Percentiles rank a stretch among this genome's conserved stretches.
phyloP scores from a whole-genome alignment of 345 rosid species.

The Eucalyptus cladocalyx region DNA sequence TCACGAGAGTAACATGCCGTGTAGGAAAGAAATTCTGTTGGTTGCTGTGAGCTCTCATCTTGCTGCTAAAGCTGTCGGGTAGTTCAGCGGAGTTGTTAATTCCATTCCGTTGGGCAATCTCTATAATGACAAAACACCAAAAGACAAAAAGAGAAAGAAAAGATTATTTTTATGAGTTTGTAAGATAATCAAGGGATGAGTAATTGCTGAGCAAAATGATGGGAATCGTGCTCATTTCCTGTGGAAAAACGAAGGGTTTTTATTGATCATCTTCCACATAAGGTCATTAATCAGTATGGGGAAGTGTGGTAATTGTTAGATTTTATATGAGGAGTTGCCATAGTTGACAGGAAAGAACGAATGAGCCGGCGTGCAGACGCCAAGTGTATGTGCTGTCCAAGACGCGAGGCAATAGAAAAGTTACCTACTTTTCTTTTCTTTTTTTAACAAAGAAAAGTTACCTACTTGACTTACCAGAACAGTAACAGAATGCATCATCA shows the following conservation, averaged over 20 bases:
- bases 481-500: background rate
- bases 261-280: background rate
- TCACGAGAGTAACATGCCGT: background rate
- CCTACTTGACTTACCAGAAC: background rate
- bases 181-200: background rate
- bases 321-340: background rate
- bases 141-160: background rate
- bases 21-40: background rate
- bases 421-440: background rate
- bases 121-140: background rate
- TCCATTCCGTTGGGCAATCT: background rate
- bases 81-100: background rate
- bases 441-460: background rate
- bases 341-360: background rate
- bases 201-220: background rate
- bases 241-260: background rate
- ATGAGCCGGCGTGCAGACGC: background rate
- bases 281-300: background rate
- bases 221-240: background rate
- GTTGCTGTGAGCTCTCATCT: background rate
- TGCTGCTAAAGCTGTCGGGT: background rate
- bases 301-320: background rate
- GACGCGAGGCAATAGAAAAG: background rate
- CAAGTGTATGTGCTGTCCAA: background rate
- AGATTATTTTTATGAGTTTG: background rate